Conservation (phyloP, 73 alveolate species). For the Paramecium caudatum region DNA sequence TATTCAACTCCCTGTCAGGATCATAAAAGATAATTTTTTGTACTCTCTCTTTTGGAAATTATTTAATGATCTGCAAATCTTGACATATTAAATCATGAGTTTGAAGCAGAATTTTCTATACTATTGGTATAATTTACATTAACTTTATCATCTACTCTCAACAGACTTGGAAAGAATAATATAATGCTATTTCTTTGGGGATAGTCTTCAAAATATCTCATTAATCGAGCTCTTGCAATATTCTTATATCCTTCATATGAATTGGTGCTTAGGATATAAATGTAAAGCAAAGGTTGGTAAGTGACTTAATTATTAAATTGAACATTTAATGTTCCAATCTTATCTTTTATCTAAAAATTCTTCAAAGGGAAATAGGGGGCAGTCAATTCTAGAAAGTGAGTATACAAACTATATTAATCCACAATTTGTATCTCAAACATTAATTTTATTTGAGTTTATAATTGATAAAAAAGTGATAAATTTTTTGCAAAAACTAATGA, state of each 20-base stretch:
- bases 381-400: conserved; percentile 45
- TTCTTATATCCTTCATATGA: conserved; percentile 43
- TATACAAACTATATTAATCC: conserved; percentile 9
- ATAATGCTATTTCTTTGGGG: conserved; percentile 11
- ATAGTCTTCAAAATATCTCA: not conserved
- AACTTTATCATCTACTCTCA: conserved; percentile 60
- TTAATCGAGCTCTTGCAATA: conserved; percentile 27
- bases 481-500: too few species aligned
- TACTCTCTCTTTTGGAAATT: conserved; percentile 47
- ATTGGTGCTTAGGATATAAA: conserved; percentile 23
- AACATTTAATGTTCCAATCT: conserved; percentile 26
- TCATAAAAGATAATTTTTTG: conserved; percentile 46
- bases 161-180: conserved; percentile 33
- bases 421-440: conserved; percentile 28
- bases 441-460: too few species aligned
- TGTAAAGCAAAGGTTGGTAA: not conserved
- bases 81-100: conserved; percentile 31
- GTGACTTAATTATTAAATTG: conserved; percentile 6
- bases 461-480: too few species aligned
- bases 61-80: not conserved
- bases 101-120: conserved; percentile 1
- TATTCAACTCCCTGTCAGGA: conserved; percentile 42
- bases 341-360: conserved; percentile 8
- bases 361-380: conserved; percentile 36
- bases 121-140: not conserved